Conservation (phyloP, 176 grass and related monocot genomes). For the Bothriochloa decipiens region DNA sequence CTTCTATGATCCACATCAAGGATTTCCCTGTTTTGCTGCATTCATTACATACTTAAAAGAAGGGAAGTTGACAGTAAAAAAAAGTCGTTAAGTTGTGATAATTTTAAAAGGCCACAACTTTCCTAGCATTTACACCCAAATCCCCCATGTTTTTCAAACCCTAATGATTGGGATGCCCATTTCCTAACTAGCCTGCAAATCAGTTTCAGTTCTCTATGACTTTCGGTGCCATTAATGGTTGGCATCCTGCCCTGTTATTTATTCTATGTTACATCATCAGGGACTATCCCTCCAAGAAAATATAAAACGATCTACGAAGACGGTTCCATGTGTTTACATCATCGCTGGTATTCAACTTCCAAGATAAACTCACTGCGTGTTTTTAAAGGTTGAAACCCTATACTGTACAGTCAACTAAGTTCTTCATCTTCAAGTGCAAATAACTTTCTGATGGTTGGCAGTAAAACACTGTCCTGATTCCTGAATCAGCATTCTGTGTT, state of each 20-base stretch:
- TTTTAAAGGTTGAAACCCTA: neutral
- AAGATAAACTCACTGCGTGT: constrained; percentile 12
- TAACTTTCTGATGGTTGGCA: neutral
- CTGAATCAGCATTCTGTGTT: constrained; percentile 38
- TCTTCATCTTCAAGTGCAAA: neutral
- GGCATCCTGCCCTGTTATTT: constrained; percentile 7
- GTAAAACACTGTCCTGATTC: constrained; percentile 14
- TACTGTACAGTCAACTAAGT: neutral
- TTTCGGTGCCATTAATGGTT: neutral
- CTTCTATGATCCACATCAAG: neutral
- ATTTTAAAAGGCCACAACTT: neutral
- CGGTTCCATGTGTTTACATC: neutral
- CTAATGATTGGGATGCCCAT: constrained; percentile 16
- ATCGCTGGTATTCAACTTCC: neutral
- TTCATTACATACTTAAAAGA: constrained; percentile 19
- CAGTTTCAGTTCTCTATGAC: neutral
- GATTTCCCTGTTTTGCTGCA: neutral
- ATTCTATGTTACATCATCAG: constrained; percentile 18
- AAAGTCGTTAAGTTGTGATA: neutral
- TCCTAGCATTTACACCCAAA: constrained; percentile 26
- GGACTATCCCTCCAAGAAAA: neutral
- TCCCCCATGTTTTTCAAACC: neutral
- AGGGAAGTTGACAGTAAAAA: neutral
- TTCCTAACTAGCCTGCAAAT: constrained; percentile 1
- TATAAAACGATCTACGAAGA: neutral